Evolutionary conservation across 2,329 filamentous ascomycete genomes (phyloP).

Genomic region (Dothidotthia symphoricarpi): DNA sequence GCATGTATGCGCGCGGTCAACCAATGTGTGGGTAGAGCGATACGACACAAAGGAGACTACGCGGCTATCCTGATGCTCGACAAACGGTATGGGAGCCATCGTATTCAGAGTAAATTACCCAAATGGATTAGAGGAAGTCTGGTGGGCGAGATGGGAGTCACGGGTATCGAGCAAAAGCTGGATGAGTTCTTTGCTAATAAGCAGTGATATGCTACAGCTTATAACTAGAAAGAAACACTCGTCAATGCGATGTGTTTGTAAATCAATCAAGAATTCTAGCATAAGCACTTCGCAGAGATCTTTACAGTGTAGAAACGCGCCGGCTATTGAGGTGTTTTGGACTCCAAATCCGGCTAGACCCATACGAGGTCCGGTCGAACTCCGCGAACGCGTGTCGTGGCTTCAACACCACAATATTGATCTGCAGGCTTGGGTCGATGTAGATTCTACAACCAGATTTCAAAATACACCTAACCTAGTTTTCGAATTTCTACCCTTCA

Average conservation of each 20-base stretch:
- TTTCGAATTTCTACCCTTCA: too few relatives aligned
- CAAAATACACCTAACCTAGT: too few relatives aligned
- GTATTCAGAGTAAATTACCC: slow-evolving; percentile 77
- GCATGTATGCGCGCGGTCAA: slow-evolving; percentile 96
- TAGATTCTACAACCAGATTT: too few relatives aligned
- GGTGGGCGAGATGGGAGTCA: slow-evolving; percentile 39
- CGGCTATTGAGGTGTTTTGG: too few relatives aligned
- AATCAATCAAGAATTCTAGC: too few relatives aligned
- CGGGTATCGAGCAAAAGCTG: slow-evolving; percentile 45
- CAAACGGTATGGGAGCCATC: slow-evolving; percentile 68
- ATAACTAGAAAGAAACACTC: too few relatives aligned
- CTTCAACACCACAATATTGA: too few relatives aligned
- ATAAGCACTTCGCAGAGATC: too few relatives aligned
- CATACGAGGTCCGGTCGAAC: slow-evolving; percentile 4
- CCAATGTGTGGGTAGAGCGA: slow-evolving; percentile 90
- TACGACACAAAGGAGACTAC: slow-evolving; percentile 84
- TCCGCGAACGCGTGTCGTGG: slow-evolving; percentile 9
- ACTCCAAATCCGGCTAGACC: slow-evolving; percentile 7
- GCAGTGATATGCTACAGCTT: slow-evolving; percentile 4
- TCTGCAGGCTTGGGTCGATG: too few relatives aligned
- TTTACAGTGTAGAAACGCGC: too few relatives aligned
- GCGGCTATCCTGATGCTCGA: slow-evolving; percentile 87
- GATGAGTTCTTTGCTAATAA: slow-evolving; percentile 41
- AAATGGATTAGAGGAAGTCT: slow-evolving; percentile 81
- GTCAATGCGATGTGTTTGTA: too few relatives aligned